These are phyloP conservation scores for Cyclocybe cylindracea DNA, from an alignment of 768 basidiomycete species.

Conservation along the genomic window DNA sequence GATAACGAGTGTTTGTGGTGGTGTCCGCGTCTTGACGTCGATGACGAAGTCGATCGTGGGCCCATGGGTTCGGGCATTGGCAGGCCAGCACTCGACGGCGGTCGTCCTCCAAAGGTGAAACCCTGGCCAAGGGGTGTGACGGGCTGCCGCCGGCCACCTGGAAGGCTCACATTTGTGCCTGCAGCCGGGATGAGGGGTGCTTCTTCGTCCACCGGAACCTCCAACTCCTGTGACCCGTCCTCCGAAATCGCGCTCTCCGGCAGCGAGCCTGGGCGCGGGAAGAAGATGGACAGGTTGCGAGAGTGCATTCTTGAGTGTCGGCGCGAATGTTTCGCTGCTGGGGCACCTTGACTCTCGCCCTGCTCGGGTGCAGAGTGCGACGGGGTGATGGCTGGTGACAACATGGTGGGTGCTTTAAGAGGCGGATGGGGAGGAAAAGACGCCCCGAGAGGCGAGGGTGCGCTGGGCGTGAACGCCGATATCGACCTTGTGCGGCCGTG, in stretches of 20 bases:
- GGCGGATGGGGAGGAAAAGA: slow-evolving; percentile 25
- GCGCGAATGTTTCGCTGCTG: slow-evolving; percentile 25
- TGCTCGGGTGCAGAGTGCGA: slow-evolving; percentile 21
- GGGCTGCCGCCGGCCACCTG: slow-evolving; percentile 34
- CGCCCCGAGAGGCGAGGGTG: slow-evolving; percentile 52
- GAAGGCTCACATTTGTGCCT: slow-evolving; percentile 37
- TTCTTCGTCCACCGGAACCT: slow-evolving; percentile 42
- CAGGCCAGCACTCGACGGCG: slow-evolving; percentile 34
- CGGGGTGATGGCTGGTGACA: slow-evolving; percentile 9
- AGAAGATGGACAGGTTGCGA: slow-evolving; percentile 89
- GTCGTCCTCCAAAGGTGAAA: slow-evolving; percentile 68
- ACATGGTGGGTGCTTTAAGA: slow-evolving; percentile 20
- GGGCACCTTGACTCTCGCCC: slow-evolving; percentile 1
- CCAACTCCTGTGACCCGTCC: slow-evolving; percentile 60
- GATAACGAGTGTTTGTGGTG: slow-evolving; percentile 95
- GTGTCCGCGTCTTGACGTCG: slow-evolving; percentile 63
- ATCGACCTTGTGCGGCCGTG: slow-evolving; percentile 51
- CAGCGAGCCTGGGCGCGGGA: slow-evolving; percentile 75
- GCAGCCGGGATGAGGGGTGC: slow-evolving; percentile 52
- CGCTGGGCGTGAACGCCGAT: slow-evolving; percentile 50
- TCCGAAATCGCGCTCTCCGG: slow-evolving; percentile 66
- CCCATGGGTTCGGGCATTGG: slow-evolving; percentile 28
- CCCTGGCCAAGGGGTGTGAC: slow-evolving; percentile 47
- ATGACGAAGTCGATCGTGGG: slow-evolving; percentile 23
- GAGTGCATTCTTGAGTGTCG: slow-evolving; percentile 83